Percentiles rank a stretch among this genome's conserved stretches.
phyloP scores from a whole-genome alignment of 1,139 yeast species.

The Arxiozyma slooffiae region DNA sequence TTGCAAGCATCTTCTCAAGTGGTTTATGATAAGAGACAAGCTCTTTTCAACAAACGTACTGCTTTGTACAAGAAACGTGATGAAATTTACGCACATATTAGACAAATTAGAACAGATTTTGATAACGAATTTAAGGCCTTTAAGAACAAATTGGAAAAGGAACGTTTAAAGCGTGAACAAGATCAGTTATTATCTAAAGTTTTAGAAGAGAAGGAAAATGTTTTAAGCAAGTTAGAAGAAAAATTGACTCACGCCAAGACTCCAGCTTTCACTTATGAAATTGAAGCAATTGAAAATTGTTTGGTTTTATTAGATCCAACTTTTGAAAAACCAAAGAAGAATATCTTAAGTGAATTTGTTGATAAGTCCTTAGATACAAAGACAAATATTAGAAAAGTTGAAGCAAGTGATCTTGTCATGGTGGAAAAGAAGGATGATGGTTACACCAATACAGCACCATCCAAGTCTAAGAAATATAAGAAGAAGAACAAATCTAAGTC shows the following conservation, averaged over 20 bases:
- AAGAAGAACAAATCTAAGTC: slow-evolving; percentile 39
- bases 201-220: slow-evolving; percentile 51
- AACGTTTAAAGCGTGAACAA: slow-evolving; percentile 61
- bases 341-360: slow-evolving; percentile 26
- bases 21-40: slow-evolving; percentile 56
- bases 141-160: slow-evolving; percentile 58
- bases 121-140: slow-evolving; percentile 65
- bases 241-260: slow-evolving; percentile 58
- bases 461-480: slow-evolving; percentile 46
- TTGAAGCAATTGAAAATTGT: slow-evolving; percentile 61
- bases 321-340: slow-evolving; percentile 48
- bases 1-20: slow-evolving; percentile 56
- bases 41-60: slow-evolving; percentile 55
- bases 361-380: slow-evolving; percentile 29
- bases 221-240: slow-evolving; percentile 56
- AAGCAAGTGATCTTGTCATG: slow-evolving; percentile 56
- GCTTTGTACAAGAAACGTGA: slow-evolving; percentile 63
- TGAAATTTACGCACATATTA: slow-evolving; percentile 53
- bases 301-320: slow-evolving; percentile 70
- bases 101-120: slow-evolving; percentile 55
- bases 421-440: slow-evolving; percentile 56
- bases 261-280: slow-evolving; percentile 79
- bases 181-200: slow-evolving; percentile 49
- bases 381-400: slow-evolving; percentile 34
- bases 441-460: slow-evolving; percentile 36